phyloP scores from a whole-genome alignment of 164 flowering plant genomes.

The Dillenia suffruticosa region DNA sequence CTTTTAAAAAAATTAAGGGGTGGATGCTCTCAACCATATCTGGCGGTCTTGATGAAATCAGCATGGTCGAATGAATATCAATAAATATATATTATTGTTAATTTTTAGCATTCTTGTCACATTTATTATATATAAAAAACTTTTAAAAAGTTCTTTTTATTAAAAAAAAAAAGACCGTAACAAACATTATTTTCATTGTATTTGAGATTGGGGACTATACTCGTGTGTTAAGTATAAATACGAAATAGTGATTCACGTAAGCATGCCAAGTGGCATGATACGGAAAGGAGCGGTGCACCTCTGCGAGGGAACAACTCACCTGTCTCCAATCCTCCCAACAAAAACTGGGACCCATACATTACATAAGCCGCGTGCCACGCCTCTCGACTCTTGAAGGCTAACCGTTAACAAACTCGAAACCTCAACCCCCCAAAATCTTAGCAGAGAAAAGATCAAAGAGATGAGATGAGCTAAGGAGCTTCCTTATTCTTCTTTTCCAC shows the following conservation, averaged over 20 bases:
- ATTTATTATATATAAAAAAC: too few relatives aligned
- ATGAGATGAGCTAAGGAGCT: not conserved
- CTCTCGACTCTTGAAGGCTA: not conserved
- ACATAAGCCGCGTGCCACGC: constrained; percentile 4
- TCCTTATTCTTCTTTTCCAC: not conserved
- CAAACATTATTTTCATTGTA: too few relatives aligned
- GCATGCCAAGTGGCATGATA: not conserved
- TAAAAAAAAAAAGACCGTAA: too few relatives aligned
- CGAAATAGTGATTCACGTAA: not conserved
- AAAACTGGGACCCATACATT: too few relatives aligned
- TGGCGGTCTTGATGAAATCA: too few relatives aligned
- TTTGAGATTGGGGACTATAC: not conserved
- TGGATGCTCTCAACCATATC: too few relatives aligned
- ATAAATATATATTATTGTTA: too few relatives aligned
- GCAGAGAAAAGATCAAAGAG: too few relatives aligned
- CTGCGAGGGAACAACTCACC: constrained; percentile 16
- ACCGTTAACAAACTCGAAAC: not conserved
- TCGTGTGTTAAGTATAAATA: not conserved
- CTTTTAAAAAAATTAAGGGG: too few relatives aligned
- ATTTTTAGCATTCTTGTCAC: too few relatives aligned
- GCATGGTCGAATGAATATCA: too few relatives aligned
- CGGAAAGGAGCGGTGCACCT: constrained; percentile 17
- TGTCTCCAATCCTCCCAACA: constrained; percentile 30
- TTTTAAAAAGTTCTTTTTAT: too few relatives aligned
- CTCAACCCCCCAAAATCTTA: not conserved